Conservation (phyloP, 305 asterid species). For the Rubia peregrina region DNA sequence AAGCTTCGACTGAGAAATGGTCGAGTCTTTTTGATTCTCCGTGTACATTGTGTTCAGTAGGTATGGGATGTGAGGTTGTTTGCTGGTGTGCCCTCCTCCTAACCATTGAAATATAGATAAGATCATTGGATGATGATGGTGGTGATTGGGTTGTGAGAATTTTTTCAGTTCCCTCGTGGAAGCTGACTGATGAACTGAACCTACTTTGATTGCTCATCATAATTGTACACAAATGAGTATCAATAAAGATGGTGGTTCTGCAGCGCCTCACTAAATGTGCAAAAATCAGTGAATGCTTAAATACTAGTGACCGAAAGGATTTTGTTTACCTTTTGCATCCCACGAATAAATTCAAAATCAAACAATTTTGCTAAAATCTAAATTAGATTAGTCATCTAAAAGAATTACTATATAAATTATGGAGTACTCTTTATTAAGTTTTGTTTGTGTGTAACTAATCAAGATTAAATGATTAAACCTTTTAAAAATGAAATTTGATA, state of each 20-base stretch:
- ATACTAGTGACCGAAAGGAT: not conserved
- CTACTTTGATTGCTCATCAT: conserved; percentile 16
- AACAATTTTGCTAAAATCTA: no score
- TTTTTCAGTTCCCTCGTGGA: conserved; percentile 19
- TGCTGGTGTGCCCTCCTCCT: conserved; percentile 67
- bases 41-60: conserved; percentile 20
- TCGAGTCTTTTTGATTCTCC: conserved; percentile 20
- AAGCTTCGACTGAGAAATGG: conserved; percentile 51
- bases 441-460: no score
- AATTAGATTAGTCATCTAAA: no score
- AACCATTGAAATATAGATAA: conserved; percentile 34
- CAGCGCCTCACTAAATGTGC: conserved; percentile 11
- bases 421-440: no score
- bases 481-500: no score
- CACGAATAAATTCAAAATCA: no score
- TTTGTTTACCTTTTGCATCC: no score
- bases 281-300: not conserved
- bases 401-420: no score
- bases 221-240: conserved; percentile 5
- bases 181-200: conserved; percentile 24
- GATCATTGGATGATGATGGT: conserved; percentile 15
- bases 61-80: conserved; percentile 88
- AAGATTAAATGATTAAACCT: no score
- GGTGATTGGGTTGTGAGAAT: conserved; percentile 21
- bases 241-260: conserved; percentile 10